Base-by-base conservation (phyloP, 306 rosid genomes). In the Lupinus albus region DNA sequence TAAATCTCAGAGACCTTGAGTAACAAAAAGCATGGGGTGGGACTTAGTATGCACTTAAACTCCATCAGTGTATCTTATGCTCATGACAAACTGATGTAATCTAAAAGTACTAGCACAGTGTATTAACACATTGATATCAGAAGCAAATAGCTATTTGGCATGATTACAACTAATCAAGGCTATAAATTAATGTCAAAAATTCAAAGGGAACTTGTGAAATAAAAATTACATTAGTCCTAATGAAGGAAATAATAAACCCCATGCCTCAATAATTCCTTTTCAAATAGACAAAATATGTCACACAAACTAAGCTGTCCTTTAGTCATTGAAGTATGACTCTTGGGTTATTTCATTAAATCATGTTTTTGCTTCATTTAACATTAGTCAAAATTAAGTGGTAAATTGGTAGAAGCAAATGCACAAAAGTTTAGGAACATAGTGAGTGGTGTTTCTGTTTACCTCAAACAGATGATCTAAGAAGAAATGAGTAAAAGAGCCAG, bases 401-500 rank as follows among this genome's bases (percentile, higher is more conserved):
- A 49, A 52, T 33, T 14, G 1, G 33, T 1, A 14, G 44, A 18
- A 16, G 16, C 41, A 56, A 45, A 41, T 6, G 12, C 13, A 56
- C 12, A 55, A 62, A 15, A 0, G 21, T 0, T 0, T 25, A 41
- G 76, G 14, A 44, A 48, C 10, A 13, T 33, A 16, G 25, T 4
- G 39, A 13, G 45, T 15, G 41, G 33, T 32, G 38, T 55, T 36
- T 8, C 58, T 7, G 28, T 8, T 66, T 79, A 92, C 98, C 96
- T 89, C 98, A 71, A 92, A 92, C 38, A 89, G 85, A 83, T 89
- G 74, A 63, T 92, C 98, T 7, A 92, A 83, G 78, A 89, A 87
- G 81, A 92, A 92, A 55, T 92, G 98, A 10, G 92, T 85, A 6
- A 92, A 81, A 72, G 96, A 87, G 41, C 95, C 98, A 51, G 96